Percentiles rank a stretch among this genome's conserved stretches.
These are phyloP conservation scores for Lycium barbarum DNA, from an alignment of 257 asterid species.

Conservation along the genomic window DNA sequence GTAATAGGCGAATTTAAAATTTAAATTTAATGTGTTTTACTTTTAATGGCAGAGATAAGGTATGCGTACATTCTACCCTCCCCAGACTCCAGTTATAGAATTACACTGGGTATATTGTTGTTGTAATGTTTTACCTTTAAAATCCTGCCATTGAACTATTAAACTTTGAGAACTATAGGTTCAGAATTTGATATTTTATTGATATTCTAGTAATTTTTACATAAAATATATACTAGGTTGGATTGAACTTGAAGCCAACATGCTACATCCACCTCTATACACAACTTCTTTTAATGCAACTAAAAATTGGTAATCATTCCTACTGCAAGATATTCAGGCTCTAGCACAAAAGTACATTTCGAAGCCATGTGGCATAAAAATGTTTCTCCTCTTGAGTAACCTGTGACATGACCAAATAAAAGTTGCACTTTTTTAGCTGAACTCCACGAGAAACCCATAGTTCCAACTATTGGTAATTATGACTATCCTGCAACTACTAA, in stretches of 20 bases:
- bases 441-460: constrained; percentile 66
- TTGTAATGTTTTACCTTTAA: not conserved
- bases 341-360: not conserved
- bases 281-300: not conserved
- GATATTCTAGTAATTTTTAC: not conserved
- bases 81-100: too few species aligned
- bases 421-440: constrained; percentile 40
- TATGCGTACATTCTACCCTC: too few species aligned
- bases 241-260: not conserved
- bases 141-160: not conserved
- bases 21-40: not conserved
- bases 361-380: constrained; percentile 31
- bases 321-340: not conserved
- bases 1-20: not conserved
- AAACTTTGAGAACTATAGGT: not conserved
- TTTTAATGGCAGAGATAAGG: not conserved
- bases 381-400: constrained; percentile 30
- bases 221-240: not conserved
- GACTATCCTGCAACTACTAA: constrained; percentile 41
- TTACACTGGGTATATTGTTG: too few species aligned
- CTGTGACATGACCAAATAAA: constrained; percentile 23
- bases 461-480: constrained; percentile 48
- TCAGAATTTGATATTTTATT: not conserved
- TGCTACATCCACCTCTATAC: not conserved
- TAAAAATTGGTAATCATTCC: not conserved